Evolutionary conservation across 2,329 filamentous ascomycete genomes (phyloP), one percentile per base, ranked within the genome.

Genomic region (Penicillium capsulatum): DNA sequence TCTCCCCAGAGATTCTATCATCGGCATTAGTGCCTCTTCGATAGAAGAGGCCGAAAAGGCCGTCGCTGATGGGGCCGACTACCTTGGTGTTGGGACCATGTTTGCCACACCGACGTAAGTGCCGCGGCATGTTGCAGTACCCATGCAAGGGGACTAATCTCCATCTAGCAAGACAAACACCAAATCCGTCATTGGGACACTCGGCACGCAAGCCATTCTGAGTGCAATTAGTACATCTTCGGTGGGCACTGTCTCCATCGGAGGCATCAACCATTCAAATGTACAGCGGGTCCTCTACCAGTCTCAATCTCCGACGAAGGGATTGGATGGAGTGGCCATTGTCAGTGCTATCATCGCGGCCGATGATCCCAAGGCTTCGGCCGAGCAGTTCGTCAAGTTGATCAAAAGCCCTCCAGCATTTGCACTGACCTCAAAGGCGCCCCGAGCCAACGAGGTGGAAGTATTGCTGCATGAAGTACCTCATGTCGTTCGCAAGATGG

Each of bases 21-120:
- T 97, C 46, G 91, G 92, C 15, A 85, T 94, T 22, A 94, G 86
- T 5, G 86, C 86, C n/a, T 84, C 81, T 41, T 85, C 79, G 4
- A 62, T 80, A 15, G 76, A 81, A 5, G 86, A 97, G 68, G 86
- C 88, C 3, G 64, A 81, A 33, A 70, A 67, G 38, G 91, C 90
- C 1, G 83, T 85, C 42, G 69, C 76, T 35, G 77, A 76, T 35
- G 88, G 88, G n/a, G 89, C 90, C 17, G 81, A 92, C 63, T 97
- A 97, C 64, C 73, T 97, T 3, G 92, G 91, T 13, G 81, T 97
- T 33, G 91, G 92, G 17, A 92, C 91, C 1, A 80, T 96, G 48
- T 96, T 85, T 66, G 79, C 89, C 11, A 97, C 91, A 1, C 66
- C 80, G 34, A 95, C 89, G 77, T 86, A 69, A 64, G 73, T 67